Conservation (phyloP, 2,329 filamentous ascomycete genomes). For the Hirsutella thompsonii region DNA sequence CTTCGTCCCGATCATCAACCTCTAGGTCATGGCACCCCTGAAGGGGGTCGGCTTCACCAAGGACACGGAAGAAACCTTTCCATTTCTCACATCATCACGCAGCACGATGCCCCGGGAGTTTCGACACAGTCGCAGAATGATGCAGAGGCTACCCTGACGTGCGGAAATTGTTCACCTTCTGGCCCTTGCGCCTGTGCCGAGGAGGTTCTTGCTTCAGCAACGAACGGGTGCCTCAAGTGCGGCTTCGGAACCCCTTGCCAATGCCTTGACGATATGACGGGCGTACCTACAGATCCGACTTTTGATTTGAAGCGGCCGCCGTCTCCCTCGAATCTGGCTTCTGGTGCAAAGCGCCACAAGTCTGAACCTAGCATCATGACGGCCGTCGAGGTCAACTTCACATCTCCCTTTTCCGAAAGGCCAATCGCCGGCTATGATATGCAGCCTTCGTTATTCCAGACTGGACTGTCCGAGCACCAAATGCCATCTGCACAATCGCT, state of each 20-base stretch:
- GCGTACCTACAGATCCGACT: slow-evolving; percentile 21
- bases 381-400: slow-evolving; percentile 62
- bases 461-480: slow-evolving; percentile 9
- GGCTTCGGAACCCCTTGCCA: slow-evolving; percentile 48
- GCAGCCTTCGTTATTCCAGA: slow-evolving; percentile 2
- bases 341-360: slow-evolving; percentile 43
- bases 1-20: slow-evolving; percentile 14
- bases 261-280: slow-evolving; percentile 49
- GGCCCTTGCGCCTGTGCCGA: slow-evolving; percentile 47
- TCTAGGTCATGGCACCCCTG: slow-evolving; percentile 14
- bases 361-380: slow-evolving; percentile 28
- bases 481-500: slow-evolving; percentile 22
- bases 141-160: slow-evolving; percentile 27
- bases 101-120: slow-evolving; percentile 29
- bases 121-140: slow-evolving; percentile 13
- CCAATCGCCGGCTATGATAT: background rate
- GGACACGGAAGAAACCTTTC: slow-evolving; percentile 30
- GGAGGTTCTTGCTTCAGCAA: slow-evolving; percentile 38
- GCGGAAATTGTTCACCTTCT: slow-evolving; percentile 41
- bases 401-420: slow-evolving; percentile 45
- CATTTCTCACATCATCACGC: slow-evolving; percentile 45
- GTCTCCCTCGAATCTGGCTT: slow-evolving; percentile 27
- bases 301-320: slow-evolving; percentile 34
- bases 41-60: slow-evolving; percentile 12
- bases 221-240: slow-evolving; percentile 53